phyloP scores from a whole-genome alignment of 1,284 basidiomycete genomes.

The Exobasidium rhododendri region DNA sequence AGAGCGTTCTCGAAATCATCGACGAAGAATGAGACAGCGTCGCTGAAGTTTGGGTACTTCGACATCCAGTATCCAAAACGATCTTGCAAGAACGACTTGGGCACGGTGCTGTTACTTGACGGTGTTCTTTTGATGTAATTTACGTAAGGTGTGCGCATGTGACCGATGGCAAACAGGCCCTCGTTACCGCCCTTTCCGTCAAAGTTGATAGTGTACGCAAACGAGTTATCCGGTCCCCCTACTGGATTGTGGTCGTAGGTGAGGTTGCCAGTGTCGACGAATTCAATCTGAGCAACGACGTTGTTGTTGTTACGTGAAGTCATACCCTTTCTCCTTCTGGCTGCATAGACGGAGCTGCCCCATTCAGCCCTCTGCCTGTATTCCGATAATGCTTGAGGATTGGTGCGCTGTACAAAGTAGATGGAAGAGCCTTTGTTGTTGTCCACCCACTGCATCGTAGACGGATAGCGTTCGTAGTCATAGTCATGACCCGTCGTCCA shows the following conservation, averaged over 20 bases:
- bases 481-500: constrained; percentile 51
- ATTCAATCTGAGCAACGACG: constrained; percentile 41
- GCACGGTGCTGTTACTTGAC: constrained; percentile 21
- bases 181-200: constrained; percentile 32
- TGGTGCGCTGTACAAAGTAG: constrained; percentile 39
- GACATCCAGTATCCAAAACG: constrained; percentile 51
- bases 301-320: constrained; percentile 48
- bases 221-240: constrained; percentile 46
- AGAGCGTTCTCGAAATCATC: constrained; percentile 67
- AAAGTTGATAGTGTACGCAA: constrained; percentile 47
- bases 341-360: constrained; percentile 47
- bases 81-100: constrained; percentile 37
- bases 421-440: constrained; percentile 31
- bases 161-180: constrained; percentile 44
- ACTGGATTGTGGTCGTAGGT: constrained; percentile 38
- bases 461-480: constrained; percentile 37
- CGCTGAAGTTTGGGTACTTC: constrained; percentile 53
- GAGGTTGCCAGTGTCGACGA: constrained; percentile 38
- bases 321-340: constrained; percentile 36
- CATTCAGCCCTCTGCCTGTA: constrained; percentile 52
- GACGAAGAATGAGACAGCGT: constrained; percentile 56
- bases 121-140: constrained; percentile 41
- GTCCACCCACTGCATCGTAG: constrained; percentile 26
- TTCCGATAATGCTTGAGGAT: constrained; percentile 45
- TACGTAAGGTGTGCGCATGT: constrained; percentile 44